Evolutionary conservation across 2,329 filamentous ascomycete genomes (phyloP).

Genomic region (Xylariales sp.): DNA sequence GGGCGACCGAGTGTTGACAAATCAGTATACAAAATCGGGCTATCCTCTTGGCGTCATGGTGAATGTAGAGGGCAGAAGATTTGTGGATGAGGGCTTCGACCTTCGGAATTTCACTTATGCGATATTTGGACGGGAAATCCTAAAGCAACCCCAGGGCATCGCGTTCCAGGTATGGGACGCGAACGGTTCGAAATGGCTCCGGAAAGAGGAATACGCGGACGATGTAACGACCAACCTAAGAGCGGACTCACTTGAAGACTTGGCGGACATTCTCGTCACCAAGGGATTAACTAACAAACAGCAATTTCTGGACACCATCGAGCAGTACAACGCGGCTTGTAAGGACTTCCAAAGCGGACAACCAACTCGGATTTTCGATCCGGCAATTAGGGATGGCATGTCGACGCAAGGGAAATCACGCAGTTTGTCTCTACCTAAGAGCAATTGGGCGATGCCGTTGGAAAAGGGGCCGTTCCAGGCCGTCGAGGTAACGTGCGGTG

Average conservation of each 20-base stretch:
- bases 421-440: constrained; percentile 64
- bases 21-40: constrained; percentile 76
- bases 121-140: constrained; percentile 70
- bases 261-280: constrained; percentile 62
- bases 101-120: constrained; percentile 76
- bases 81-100: constrained; percentile 75
- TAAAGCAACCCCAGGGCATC: constrained; percentile 66
- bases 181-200: constrained; percentile 62
- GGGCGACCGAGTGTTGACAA: constrained; percentile 69
- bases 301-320: constrained; percentile 63
- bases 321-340: constrained; percentile 69
- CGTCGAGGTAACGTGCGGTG: constrained; percentile 72
- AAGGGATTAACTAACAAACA: constrained; percentile 60
- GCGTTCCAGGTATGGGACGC: constrained; percentile 76
- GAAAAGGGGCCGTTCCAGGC: constrained; percentile 69
- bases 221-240: constrained; percentile 66
- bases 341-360: constrained; percentile 59
- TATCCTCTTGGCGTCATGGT: constrained; percentile 75
- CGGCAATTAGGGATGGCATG: constrained; percentile 69
- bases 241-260: constrained; percentile 63
- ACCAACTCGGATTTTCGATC: constrained; percentile 63
- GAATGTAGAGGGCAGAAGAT: constrained; percentile 67
- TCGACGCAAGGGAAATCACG: constrained; percentile 65
- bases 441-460: constrained; percentile 73
- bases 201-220: constrained; percentile 70